Conservation (phyloP, 768 basidiomycete species). For the Crepidotus variabilis region DNA sequence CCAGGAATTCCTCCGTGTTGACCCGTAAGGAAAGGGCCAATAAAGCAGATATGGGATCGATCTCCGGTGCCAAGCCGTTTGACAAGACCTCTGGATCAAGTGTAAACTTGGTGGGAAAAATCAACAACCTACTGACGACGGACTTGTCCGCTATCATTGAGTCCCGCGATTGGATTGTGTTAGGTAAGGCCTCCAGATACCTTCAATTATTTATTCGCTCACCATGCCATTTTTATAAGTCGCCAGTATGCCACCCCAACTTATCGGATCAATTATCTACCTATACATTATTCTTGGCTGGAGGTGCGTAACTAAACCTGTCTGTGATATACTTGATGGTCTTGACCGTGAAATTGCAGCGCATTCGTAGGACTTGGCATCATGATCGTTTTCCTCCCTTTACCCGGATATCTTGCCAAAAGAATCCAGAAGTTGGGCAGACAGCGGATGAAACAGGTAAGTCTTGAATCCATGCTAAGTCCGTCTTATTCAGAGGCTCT, state of each 20-base stretch:
- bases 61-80: conserved; percentile 33
- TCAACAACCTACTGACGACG: conserved; percentile 71
- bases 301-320: conserved; percentile 29
- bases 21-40: conserved; percentile 48
- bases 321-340: too few relatives aligned
- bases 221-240: conserved; percentile 1
- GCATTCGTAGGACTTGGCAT: conserved; percentile 41
- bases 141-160: conserved; percentile 41
- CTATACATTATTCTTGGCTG: conserved; percentile 43
- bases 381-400: conserved; percentile 48
- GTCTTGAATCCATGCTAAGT: not conserved
- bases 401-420: conserved; percentile 54
- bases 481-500: not conserved
- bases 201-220: not conserved
- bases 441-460: conserved; percentile 37
- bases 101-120: conserved; percentile 67
- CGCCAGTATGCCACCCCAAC: conserved; percentile 33
- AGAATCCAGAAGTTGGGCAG: conserved; percentile 43
- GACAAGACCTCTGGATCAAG: conserved; percentile 39
- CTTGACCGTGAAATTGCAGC: conserved; percentile 1
- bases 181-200: conserved; percentile 19
- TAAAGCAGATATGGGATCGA: conserved; percentile 26
- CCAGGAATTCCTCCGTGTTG: conserved; percentile 3
- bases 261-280: conserved; percentile 35
- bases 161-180: conserved; percentile 31